These are phyloP conservation scores for Phytophthora litchii DNA, from an alignment of 352 stramenopile species.

Conservation along the genomic window DNA sequence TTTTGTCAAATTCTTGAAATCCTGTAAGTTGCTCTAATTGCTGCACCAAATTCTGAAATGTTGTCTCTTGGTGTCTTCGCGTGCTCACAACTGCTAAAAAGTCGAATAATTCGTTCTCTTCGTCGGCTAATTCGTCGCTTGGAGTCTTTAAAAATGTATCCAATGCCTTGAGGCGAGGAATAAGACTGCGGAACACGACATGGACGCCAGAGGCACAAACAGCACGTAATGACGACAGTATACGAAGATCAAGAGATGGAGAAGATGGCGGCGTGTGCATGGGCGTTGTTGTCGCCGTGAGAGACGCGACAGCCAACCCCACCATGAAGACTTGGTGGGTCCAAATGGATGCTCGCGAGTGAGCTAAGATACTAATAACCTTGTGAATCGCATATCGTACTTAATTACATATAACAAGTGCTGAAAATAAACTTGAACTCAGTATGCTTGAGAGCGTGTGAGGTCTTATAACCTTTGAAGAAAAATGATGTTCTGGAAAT, in stretches of 20 bases:
- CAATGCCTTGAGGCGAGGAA: constrained; percentile 16
- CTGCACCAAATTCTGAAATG: constrained; percentile 8
- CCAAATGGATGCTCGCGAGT: no score
- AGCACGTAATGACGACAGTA: neutral
- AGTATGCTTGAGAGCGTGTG: no score
- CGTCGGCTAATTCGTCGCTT: neutral
- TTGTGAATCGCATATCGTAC: no score
- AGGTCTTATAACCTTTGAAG: no score
- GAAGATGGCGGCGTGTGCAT: neutral
- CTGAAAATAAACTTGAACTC: no score
- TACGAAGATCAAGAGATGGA: constrained; percentile 1
- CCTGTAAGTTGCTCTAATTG: constrained; percentile 8
- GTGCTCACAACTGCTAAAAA: constrained; percentile 9
- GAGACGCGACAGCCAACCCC: neutral
- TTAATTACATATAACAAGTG: no score
- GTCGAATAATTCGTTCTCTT: constrained; percentile 9
- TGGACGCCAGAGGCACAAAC: neutral
- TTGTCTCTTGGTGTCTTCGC: constrained; percentile 23
- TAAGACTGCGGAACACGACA: constrained; percentile 19
- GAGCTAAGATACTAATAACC: no score
- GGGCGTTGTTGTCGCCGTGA: neutral
- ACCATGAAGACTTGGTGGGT: constrained; percentile 1
- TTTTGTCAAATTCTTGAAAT: neutral
- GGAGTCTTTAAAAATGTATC: neutral
- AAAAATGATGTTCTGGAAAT: no score